Evolutionary conservation across 1,284 basidiomycete genomes (phyloP).

Genomic region (Vanrija pseudolonga): DNA sequence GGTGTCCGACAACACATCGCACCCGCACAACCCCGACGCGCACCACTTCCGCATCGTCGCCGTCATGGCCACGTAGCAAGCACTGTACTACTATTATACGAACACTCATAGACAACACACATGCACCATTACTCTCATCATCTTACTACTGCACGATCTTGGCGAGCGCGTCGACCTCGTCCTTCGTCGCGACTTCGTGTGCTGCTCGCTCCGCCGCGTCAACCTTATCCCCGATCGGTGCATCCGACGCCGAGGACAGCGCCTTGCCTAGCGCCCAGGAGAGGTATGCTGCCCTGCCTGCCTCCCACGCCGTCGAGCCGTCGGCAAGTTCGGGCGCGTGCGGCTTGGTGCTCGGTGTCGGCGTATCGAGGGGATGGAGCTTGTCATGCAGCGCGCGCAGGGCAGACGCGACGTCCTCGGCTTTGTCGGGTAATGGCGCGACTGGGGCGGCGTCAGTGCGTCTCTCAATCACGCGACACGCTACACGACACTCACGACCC

Average conservation of each 20-base stretch:
- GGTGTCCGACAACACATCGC: slow-evolving; percentile 38
- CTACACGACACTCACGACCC: slow-evolving; percentile 29
- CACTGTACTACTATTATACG: not conserved
- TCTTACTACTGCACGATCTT: slow-evolving; percentile 1
- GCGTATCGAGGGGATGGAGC: slow-evolving; percentile 28
- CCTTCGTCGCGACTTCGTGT: slow-evolving; percentile 18
- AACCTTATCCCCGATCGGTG: slow-evolving; percentile 10
- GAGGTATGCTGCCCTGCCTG: slow-evolving; percentile 47
- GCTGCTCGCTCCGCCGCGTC: slow-evolving; percentile 18
- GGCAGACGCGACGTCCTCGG: slow-evolving; percentile 17
- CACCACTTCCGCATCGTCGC: slow-evolving; percentile 50
- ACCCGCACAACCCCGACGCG: slow-evolving; percentile 41
- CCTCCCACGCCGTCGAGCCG: slow-evolving; percentile 35
- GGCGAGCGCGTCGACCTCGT: slow-evolving; percentile 19
- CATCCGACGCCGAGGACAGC: slow-evolving; percentile 8
- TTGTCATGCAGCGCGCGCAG: slow-evolving; percentile 30
- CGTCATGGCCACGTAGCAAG: slow-evolving; percentile 46
- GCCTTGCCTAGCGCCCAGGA: slow-evolving; percentile 44
- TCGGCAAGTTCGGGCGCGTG: not conserved
- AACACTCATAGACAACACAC: not conserved
- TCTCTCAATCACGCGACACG: not conserved
- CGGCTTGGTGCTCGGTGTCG: not conserved
- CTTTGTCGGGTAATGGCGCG: slow-evolving; percentile 33
- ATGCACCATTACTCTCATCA: not conserved
- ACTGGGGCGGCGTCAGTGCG: slow-evolving; percentile 23